Evolutionary conservation across 2,329 filamentous ascomycete genomes (phyloP), one percentile per base, ranked within the genome.

Genomic region (Chaetomiaceae sp.): DNA sequence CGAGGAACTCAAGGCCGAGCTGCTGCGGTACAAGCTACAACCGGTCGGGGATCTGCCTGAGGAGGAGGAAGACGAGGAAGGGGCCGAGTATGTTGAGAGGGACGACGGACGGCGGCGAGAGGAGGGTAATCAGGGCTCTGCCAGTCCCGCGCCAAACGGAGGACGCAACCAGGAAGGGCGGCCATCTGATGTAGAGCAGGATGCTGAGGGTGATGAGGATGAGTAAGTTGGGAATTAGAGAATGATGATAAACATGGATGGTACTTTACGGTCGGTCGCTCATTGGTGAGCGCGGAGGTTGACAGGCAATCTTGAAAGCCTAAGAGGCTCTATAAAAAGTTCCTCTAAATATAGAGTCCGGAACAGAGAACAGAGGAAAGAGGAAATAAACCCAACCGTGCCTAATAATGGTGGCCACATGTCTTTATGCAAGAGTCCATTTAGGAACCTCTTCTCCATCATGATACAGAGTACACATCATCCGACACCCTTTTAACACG

Each of bases 1-100:
- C 27, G 79, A 82, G 41, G 74, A 78, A 13, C 75, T 80, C 64
- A 70, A 67, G 40, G 69, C 70, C n/a, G 71, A 75, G 56, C 77
- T 83, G 68, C 72, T 73, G 52, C 64, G 71, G 47, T 84, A 77
- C 69, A 75, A 74, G 63, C 71, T 73, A 20, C 69, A 80, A 56
- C 80, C 80, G 3, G 74, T 79, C 25, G 76, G 76, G 18, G 74
- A 70, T 58, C 65, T 74, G 18, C 71, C 75, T 23, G 69, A 69
- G 5, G 63, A 62, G 2, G 67, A 65, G 14, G 68, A 66, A 7
- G 63, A 64, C 18, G 58, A 57, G 33, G 62, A 65, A 18, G 58
- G 61, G 10, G 61, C 60, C 36, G 56, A 57, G 5, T 58, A 59
- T 10, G 53, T 48, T 2, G 55, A 58, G 57, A 27, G 59, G 62